These are phyloP conservation scores for Blastomyces percursus DNA, from an alignment of 2,329 filamentous ascomycete genomes.

Conservation along the genomic window DNA sequence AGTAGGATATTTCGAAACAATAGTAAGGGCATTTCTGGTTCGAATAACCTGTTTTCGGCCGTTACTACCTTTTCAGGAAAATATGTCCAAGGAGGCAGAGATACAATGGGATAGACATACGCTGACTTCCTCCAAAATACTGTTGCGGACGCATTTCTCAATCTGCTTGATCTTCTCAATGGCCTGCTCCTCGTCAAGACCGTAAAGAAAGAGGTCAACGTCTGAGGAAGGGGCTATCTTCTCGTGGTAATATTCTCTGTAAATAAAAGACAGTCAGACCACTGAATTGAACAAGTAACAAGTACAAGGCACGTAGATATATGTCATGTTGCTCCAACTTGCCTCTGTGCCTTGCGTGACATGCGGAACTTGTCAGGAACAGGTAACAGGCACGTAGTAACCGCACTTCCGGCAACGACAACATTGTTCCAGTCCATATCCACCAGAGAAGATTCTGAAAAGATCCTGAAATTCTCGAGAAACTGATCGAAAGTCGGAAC, in stretches of 20 bases:
- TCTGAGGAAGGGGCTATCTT: slow-evolving; percentile 72
- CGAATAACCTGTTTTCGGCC: slow-evolving; percentile 47
- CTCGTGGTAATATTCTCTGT: slow-evolving; percentile 68
- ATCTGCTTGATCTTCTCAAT: slow-evolving; percentile 77
- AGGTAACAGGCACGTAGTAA: slow-evolving; percentile 66
- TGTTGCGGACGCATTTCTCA: slow-evolving; percentile 61
- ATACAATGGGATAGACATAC: slow-evolving; percentile 1
- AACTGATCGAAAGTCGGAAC: slow-evolving; percentile 60
- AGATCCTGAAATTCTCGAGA: slow-evolving; percentile 66
- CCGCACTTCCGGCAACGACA: slow-evolving; percentile 68
- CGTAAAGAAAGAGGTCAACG: slow-evolving; percentile 78
- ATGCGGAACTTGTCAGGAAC: slow-evolving; percentile 50
- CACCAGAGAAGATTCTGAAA: slow-evolving; percentile 64
- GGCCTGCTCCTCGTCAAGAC: slow-evolving; percentile 63
- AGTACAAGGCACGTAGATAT: neutral
- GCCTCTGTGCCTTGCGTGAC: slow-evolving; percentile 12
- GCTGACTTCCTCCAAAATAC: slow-evolving; percentile 71
- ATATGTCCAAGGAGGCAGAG: neutral
- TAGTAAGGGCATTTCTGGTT: slow-evolving; percentile 80
- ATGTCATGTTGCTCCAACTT: neutral
- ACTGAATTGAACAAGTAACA: neutral
- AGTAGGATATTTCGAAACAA: slow-evolving; percentile 71
- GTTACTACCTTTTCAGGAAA: neutral
- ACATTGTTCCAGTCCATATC: slow-evolving; percentile 77
- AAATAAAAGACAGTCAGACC: neutral